These are phyloP conservation scores for Penicillium pancosmium DNA, from an alignment of 495 filamentous ascomycete genomes.

Conservation along the genomic window DNA sequence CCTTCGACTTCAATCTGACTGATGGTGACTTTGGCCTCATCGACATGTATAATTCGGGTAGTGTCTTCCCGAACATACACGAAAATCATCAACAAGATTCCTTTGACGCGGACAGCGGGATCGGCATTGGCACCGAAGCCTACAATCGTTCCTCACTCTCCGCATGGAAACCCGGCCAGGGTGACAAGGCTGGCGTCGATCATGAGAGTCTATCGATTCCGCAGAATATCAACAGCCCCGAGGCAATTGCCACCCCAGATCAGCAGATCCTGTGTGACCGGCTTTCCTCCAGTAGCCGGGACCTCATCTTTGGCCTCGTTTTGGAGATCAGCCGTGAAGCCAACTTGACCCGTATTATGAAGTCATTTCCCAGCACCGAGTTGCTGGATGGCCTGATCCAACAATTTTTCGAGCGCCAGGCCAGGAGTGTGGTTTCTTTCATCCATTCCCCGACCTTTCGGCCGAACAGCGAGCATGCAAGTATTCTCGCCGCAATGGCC, in stretches of 20 bases:
- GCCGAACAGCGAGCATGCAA: conserved; percentile 52
- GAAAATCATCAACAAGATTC: conserved; percentile 15
- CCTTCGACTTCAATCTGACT: conserved; percentile 59
- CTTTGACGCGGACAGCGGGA: conserved; percentile 28
- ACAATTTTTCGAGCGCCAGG: conserved; percentile 57
- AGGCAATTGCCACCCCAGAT: conserved; percentile 20
- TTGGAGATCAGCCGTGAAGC: conserved; percentile 51
- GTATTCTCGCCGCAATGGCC: conserved; percentile 56
- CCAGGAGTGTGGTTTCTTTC: conserved; percentile 52
- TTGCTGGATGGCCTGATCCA: conserved; percentile 63
- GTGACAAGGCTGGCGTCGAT: conserved; percentile 54
- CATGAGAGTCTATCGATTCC: conserved; percentile 57
- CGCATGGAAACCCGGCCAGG: conserved; percentile 53
- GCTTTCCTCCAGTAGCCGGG: conserved; percentile 51
- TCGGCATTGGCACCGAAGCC: conserved; percentile 37
- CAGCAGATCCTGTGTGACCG: conserved; percentile 32
- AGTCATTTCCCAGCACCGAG: conserved; percentile 62
- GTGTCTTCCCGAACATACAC: conserved; percentile 27
- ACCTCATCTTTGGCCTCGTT: conserved; percentile 61
- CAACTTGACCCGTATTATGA: conserved; percentile 51
- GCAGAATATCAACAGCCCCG: conserved; percentile 36
- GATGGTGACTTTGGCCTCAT: conserved; percentile 63
- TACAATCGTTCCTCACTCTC: conserved; percentile 54
- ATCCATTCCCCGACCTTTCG: conserved; percentile 61
- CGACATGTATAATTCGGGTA: conserved; percentile 56